These are phyloP conservation scores for Heimioporus retisporus DNA, from an alignment of 1,284 basidiomycete genomes.

Conservation along the genomic window DNA sequence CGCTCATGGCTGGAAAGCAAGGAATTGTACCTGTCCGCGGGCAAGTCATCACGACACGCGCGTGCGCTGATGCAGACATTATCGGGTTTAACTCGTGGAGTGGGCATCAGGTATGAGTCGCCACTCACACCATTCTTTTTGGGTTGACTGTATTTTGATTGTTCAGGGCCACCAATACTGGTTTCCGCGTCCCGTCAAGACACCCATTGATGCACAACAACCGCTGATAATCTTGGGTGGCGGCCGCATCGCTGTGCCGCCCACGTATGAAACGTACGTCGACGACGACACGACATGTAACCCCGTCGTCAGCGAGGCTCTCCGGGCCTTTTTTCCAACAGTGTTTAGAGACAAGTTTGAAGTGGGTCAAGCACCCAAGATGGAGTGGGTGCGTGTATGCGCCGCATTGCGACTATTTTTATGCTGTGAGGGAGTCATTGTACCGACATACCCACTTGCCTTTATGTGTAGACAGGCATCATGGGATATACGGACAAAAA, in stretches of 20 bases:
- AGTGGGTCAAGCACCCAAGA: conserved; percentile 60
- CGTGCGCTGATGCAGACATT: conserved; percentile 52
- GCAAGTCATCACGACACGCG: conserved; percentile 74
- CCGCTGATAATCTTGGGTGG: conserved; percentile 84
- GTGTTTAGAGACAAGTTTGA: conserved; percentile 68
- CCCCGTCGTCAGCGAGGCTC: conserved; percentile 53
- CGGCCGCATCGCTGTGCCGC: conserved; percentile 59
- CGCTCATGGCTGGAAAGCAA: conserved; percentile 60
- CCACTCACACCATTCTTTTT: too few relatives aligned
- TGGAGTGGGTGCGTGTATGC: conserved; percentile 74
- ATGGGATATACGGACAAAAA: conserved; percentile 78
- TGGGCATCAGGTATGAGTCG: conserved; percentile 49
- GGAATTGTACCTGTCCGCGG: conserved; percentile 81
- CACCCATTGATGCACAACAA: conserved; percentile 33
- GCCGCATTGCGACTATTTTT: neutral
- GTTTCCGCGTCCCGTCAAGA: conserved; percentile 74
- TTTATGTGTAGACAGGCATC: conserved; percentile 72
- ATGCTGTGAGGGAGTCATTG: neutral
- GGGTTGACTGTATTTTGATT: too few relatives aligned
- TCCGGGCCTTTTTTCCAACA: conserved; percentile 68
- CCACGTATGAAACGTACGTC: conserved; percentile 60
- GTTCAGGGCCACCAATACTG: conserved; percentile 73
- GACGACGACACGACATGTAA: conserved; percentile 73
- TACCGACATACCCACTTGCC: neutral
- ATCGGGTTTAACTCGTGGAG: conserved; percentile 53